Evolutionary conservation across 2,329 filamentous ascomycete genomes (phyloP), one percentile per base, ranked within the genome.

Genomic region (Gaeumannomyces tritici): DNA sequence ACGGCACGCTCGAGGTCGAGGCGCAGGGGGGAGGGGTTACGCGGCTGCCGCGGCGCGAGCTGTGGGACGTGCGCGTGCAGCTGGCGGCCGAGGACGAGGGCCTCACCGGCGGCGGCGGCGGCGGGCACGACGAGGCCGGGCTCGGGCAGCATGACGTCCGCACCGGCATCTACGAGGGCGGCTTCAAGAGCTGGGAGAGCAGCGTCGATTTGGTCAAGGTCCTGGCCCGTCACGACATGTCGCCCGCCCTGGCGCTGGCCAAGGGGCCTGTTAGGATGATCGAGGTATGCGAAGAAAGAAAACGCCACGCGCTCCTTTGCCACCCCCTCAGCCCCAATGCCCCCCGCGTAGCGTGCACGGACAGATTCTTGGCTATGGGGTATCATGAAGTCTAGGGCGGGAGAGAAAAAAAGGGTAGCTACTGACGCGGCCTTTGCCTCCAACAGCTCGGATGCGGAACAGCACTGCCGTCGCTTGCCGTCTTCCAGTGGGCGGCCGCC

Each of bases 121-220:
- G n/a, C n/a, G n/a, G n/a, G n/a, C n/a, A n/a, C n/a, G 70, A 75
- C 8, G 74, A 75, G 28, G 71, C 81, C 29, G 81, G 82, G 1
- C 77, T 91, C 47, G 87, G 85, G 54, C 80, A 82, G 65, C 86
- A 89, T 66, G 90, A 95, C 73, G 87, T 95, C 66, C 89, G 86
- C 73, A 89, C 89, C 62, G 90, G 90, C 61, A 84, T 93, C 64
- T 95, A 95, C 74, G 90, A 95, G 75, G 90, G 90, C 63, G 90
- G 90, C 28, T 92, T 93, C 77, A 95, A 95, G 77, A 93, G 89
- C 69, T 95, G 90, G 90, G 90, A 95, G 76, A 93, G 90, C 75
- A 91, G 88, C 64, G 80, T 92, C 61, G 90, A 95, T 71, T 79
- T 95, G 24, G 89, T 90, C 60, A 89, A 86, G 70, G 84, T 89